Base-by-base conservation (phyloP, 345 rosid species). In the Eucalyptus tenuipes region DNA sequence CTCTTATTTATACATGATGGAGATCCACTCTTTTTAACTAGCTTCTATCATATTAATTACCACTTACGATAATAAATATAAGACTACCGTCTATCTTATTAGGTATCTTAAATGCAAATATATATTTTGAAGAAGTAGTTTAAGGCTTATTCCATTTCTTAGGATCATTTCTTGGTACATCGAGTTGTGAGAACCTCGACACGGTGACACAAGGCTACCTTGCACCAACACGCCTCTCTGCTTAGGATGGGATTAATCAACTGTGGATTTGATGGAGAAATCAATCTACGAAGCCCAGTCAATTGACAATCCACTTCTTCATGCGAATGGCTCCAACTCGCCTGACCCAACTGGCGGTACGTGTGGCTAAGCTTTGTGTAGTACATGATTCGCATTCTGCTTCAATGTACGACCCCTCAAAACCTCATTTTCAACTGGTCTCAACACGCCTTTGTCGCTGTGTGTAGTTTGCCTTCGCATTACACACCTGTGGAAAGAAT, bases 21-120 rank as follows among this genome's bases (percentile, higher is more conserved):
- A 68, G 44, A 33, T 33, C 44, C 18, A 33, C 80, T 33, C 80
- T 68, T 68, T 0, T 68, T 25, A 33, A 33, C 2, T 68, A 33
- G 2, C 13, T 68, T 68, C 24, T 33, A 31, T 18, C 81, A 2
- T 68, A 33, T 68, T 68, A 17, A 17, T 7, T 68, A 68, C 1
- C 13, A 8, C 33, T 0, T 33, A 27, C 4, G 17, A 1, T 61
- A 29, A 27, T 27, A 52, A 52, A 57, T 10, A 57, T 11, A 57
- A 25, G 66, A 31, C 6, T 66, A 3, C 11, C 0, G 0, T 33
- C 44, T 68, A 16, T 5, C 42, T 8, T 18, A 5, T 68, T 68
- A 68, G 37, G 37, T 68, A 17, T 68, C 37, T 68, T 33, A 68
- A 31, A 68, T 33, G 40, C 7, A 68, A 68, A 68, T 33, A 68